Evolutionary conservation across 306 rosid genomes (phyloP).

Genomic region (Casuarina glauca): DNA sequence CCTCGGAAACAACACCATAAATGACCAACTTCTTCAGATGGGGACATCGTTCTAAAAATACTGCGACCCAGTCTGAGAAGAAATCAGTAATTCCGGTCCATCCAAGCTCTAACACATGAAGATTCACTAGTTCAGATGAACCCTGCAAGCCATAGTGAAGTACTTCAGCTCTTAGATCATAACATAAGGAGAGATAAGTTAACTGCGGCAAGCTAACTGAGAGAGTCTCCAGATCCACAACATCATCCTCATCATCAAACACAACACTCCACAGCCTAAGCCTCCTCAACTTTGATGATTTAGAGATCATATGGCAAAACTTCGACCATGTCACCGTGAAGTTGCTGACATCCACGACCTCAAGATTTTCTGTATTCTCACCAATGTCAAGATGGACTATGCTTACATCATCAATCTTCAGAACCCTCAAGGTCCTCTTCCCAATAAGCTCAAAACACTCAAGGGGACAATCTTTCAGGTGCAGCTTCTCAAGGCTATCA

Average conservation of each 20-base stretch:
- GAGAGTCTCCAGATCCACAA: conserved; percentile 63
- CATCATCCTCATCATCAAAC: conserved; percentile 70
- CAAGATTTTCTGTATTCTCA: conserved; percentile 67
- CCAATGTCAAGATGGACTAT: conserved; percentile 70
- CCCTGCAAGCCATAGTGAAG: conserved; percentile 67
- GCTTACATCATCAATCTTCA: conserved; percentile 72
- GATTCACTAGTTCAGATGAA: conserved; percentile 55
- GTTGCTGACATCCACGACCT: conserved; percentile 70
- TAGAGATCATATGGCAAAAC: conserved; percentile 71
- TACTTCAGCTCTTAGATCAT: conserved; percentile 60
- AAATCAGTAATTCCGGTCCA: conserved; percentile 73
- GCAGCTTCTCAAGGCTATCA: conserved; percentile 55
- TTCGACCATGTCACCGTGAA: conserved; percentile 76
- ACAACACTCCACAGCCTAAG: conserved; percentile 71
- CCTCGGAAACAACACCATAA: conserved; percentile 67
- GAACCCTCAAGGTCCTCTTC: conserved; percentile 53
- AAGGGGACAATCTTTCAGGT: conserved; percentile 60
- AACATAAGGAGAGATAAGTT: conserved; percentile 54
- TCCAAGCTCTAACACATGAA: conserved; percentile 75
- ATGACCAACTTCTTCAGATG: conserved; percentile 61
- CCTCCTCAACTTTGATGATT: conserved; percentile 53
- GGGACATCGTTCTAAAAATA: conserved; percentile 71
- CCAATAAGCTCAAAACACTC: conserved; percentile 58
- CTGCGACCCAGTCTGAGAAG: conserved; percentile 75
- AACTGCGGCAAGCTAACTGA: conserved; percentile 63